phyloP scores from a whole-genome alignment of 2,329 filamentous ascomycete species.

The Scedosporium aurantiacum region DNA sequence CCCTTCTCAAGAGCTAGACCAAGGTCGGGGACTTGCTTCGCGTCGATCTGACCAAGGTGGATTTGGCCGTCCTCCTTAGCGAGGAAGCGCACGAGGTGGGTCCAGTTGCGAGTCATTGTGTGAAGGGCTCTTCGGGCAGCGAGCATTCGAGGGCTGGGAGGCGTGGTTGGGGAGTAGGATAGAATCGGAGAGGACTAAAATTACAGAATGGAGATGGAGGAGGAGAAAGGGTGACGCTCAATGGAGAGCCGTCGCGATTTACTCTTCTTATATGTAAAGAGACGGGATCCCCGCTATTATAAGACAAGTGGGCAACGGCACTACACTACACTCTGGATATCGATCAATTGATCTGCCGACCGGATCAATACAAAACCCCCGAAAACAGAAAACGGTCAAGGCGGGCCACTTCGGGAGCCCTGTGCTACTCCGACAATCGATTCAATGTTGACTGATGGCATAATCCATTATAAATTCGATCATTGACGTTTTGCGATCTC shows the following conservation, averaged over 20 bases:
- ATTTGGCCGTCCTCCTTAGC: constrained; percentile 27
- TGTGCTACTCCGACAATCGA: not conserved
- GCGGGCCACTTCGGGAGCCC: not conserved
- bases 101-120: constrained; percentile 20
- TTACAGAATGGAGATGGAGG: not conserved
- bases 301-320: no score
- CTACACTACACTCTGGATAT: no score
- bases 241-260: no score
- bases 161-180: not conserved
- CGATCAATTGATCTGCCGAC: no score
- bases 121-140: not conserved
- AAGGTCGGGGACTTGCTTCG: constrained; percentile 20
- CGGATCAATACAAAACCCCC: no score
- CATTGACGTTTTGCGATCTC: no score
- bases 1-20: constrained; percentile 21
- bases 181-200: not conserved
- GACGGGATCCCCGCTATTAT: no score
- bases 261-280: no score
- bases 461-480: not conserved
- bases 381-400: not conserved
- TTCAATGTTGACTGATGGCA: not conserved
- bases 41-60: constrained; percentile 27
- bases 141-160: not conserved
- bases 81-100: constrained; percentile 28
- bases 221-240: not conserved